Conservation (phyloP, 1,139 yeast species). For the Diutina scorzettiae region DNA sequence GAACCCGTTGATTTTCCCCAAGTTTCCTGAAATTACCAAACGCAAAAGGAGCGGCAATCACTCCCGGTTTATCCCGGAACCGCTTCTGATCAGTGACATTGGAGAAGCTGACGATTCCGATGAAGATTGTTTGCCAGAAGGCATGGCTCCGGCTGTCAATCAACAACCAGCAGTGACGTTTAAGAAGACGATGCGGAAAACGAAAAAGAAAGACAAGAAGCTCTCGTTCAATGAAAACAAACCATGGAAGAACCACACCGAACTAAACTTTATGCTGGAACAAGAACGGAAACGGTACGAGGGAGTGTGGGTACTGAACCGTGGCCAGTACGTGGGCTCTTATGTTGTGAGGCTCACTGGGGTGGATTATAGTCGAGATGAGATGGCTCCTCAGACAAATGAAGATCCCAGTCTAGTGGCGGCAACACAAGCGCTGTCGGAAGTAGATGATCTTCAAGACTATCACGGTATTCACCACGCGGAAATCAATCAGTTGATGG, state of each 20-base stretch:
- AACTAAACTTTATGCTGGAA: conserved; percentile 47
- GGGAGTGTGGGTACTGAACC: conserved; percentile 87
- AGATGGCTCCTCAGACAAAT: not conserved
- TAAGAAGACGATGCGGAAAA: conserved; percentile 59
- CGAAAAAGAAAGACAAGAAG: conserved; percentile 28
- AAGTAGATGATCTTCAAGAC: conserved; percentile 9
- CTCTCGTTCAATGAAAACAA: conserved; percentile 70
- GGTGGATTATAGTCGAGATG: conserved; percentile 16
- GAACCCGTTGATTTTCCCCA: not conserved
- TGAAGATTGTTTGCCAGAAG: not conserved
- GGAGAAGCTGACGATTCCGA: conserved; percentile 1
- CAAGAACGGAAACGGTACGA: conserved; percentile 80
- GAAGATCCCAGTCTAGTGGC: not conserved
- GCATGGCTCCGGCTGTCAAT: not conserved
- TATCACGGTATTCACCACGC: conserved; percentile 41
- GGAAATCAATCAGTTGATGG: not conserved
- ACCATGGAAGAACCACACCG: conserved; percentile 88
- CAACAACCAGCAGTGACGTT: conserved; percentile 26
- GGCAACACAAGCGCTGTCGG: not conserved
- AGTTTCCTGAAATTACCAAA: not conserved
- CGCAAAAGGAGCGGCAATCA: not conserved
- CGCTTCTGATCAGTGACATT: not conserved
- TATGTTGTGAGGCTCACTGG: conserved; percentile 25
- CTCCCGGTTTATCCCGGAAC: not conserved
- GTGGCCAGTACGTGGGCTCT: conserved; percentile 47